Percentiles rank a stretch among this genome's conserved stretches.
phyloP scores from a whole-genome alignment of 371 early-diverging fungal genomes.

The Thermomucor indicae-seudaticae region DNA sequence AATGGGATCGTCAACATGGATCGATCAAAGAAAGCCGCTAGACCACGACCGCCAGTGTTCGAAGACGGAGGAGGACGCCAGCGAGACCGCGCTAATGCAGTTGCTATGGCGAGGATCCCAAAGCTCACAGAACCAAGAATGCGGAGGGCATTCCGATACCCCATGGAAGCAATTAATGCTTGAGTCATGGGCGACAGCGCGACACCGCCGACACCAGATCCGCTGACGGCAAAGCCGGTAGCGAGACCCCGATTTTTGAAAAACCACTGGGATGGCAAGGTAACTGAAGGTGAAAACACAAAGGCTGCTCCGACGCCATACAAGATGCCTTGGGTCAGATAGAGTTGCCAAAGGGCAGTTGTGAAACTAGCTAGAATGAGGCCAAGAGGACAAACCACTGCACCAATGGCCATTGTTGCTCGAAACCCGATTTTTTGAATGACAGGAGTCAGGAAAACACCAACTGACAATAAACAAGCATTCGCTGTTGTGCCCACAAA shows the following conservation, averaged over 20 bases:
- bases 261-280: conserved; percentile 44
- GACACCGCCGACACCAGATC: conserved; percentile 76
- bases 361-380: conserved; percentile 43
- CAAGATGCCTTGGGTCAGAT: conserved; percentile 55
- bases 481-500: conserved; percentile 15
- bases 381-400: conserved; percentile 18
- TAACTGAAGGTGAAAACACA: conserved; percentile 34
- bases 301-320: conserved; percentile 32
- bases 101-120: conserved; percentile 34
- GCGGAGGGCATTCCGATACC: conserved; percentile 54
- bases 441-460: conserved; percentile 45
- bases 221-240: conserved; percentile 54
- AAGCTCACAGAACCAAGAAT: conserved; percentile 29
- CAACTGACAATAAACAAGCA: conserved; percentile 3
- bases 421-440: conserved; percentile 48
- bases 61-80: conserved; percentile 20
- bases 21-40: conserved; percentile 12
- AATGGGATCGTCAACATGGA: conserved; percentile 13
- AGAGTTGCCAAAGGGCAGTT: conserved; percentile 51
- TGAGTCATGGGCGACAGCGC: conserved; percentile 57
- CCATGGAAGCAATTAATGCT: conserved; percentile 40
- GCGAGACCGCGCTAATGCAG: conserved; percentile 25
- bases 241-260: conserved; percentile 37
- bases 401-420: conserved; percentile 45
- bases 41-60: neutral